Conservation (phyloP, 2,329 filamentous ascomycete species). For the Rhynchosporium graminicola region DNA sequence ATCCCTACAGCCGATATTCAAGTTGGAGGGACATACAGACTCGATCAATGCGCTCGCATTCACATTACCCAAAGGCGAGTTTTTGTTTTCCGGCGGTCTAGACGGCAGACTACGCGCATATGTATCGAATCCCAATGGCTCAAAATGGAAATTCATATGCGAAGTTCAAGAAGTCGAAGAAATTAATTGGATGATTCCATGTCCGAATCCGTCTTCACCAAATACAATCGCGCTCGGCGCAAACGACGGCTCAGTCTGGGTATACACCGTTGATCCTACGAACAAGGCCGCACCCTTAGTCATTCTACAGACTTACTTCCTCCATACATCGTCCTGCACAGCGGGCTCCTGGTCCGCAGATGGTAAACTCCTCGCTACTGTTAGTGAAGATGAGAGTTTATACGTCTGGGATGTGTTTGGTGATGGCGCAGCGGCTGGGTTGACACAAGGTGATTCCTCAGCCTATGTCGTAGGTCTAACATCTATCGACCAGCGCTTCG, state of each 20-base stretch:
- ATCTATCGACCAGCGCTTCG: constrained; percentile 82
- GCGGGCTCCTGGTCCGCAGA: constrained; percentile 90
- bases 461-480: constrained; percentile 77
- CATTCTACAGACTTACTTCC: constrained; percentile 89
- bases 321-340: constrained; percentile 83
- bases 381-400: constrained; percentile 83
- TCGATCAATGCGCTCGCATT: constrained; percentile 86
- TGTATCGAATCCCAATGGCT: constrained; percentile 50
- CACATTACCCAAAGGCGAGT: constrained; percentile 79
- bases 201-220: constrained; percentile 68
- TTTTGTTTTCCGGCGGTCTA: constrained; percentile 81
- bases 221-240: constrained; percentile 88
- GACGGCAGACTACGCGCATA: constrained; percentile 81
- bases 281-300: constrained; percentile 65
- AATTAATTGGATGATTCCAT: constrained; percentile 85
- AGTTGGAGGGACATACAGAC: constrained; percentile 87
- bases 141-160: constrained; percentile 66
- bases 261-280: constrained; percentile 78
- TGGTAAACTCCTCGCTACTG: constrained; percentile 81
- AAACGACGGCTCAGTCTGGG: constrained; percentile 90
- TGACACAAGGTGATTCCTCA: constrained; percentile 54
- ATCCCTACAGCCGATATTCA: constrained; percentile 65
- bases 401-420: constrained; percentile 76
- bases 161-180: constrained; percentile 90
- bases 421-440: constrained; percentile 49